A percentile compares a stretch with the other conserved stretches of the same genome.
Conservation (phyloP, 805 yeast genomes). For the Wickerhamia fluorescens region DNA sequence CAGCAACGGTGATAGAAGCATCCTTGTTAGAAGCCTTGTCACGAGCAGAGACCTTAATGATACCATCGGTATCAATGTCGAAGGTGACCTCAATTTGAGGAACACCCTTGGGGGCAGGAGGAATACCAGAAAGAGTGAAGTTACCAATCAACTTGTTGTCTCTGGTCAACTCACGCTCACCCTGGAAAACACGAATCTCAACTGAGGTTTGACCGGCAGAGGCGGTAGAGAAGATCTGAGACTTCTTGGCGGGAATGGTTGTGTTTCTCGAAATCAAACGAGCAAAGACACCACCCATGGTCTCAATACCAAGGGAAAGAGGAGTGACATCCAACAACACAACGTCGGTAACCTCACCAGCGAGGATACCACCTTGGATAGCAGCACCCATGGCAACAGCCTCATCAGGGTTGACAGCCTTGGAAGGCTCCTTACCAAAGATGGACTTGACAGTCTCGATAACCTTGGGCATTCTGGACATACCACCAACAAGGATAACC, state of each 20-base stretch:
- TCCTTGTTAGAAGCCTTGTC: constrained; percentile 93
- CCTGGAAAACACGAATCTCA: constrained; percentile 93
- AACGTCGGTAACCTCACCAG: constrained; percentile 93
- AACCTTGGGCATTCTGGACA: constrained; percentile 90
- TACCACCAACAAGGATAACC: constrained; percentile 83
- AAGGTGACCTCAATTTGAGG: constrained; percentile 92
- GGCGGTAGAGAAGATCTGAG: constrained; percentile 63
- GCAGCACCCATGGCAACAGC: constrained; percentile 97
- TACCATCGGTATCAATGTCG: constrained; percentile 96
- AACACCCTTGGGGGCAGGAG: constrained; percentile 93
- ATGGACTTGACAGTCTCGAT: constrained; percentile 65
- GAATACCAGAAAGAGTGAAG: constrained; percentile 92
- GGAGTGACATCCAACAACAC: constrained; percentile 85
- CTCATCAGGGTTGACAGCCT: constrained; percentile 92
- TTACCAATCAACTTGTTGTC: constrained; percentile 97
- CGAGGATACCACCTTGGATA: constrained; percentile 92
- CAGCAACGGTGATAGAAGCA: constrained; percentile 93
- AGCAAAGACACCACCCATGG: constrained; percentile 96
- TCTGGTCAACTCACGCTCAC: constrained; percentile 97
- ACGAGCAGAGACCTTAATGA: constrained; percentile 89
- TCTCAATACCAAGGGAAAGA: constrained; percentile 90
- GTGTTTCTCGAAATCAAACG: constrained; percentile 89
- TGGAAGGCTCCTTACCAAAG: constrained; percentile 80
- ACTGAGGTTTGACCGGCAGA: constrained; percentile 28
- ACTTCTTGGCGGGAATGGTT: constrained; percentile 93